phyloP scores from a whole-genome alignment of 495 filamentous ascomycete species.

The Chaetomium tenue region DNA sequence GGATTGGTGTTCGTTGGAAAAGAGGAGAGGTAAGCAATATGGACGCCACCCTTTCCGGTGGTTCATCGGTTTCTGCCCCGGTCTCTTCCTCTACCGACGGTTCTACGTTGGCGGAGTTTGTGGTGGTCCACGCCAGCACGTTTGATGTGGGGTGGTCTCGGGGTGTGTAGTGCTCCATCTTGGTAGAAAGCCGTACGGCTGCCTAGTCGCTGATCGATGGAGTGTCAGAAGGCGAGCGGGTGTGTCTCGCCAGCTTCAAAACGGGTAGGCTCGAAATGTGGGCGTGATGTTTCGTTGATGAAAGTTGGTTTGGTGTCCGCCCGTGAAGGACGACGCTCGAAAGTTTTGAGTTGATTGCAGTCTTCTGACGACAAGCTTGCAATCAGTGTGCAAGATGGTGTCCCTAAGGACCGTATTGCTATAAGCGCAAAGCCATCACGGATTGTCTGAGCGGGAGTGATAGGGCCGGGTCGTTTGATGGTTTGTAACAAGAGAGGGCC shows the following conservation, averaged over 20 bases:
- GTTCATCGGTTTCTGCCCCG: conserved; percentile 36
- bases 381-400: conserved; percentile 38
- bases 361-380: conserved; percentile 29
- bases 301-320: conserved; percentile 13
- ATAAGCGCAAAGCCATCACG: conserved; percentile 52
- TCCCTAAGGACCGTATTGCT: conserved; percentile 59
- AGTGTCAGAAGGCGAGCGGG: conserved; percentile 4
- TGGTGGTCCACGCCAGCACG: conserved; percentile 42
- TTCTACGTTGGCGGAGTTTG: conserved; percentile 45
- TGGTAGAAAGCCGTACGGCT: conserved; percentile 15
- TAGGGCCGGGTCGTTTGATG: conserved; percentile 22
- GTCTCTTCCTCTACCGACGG: conserved; percentile 44
- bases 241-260: not conserved
- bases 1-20: conserved; percentile 47
- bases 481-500: conserved; percentile 26
- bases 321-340: conserved; percentile 11
- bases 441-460: conserved; percentile 17
- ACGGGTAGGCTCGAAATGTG: not conserved
- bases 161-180: conserved; percentile 42
- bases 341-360: conserved; percentile 30
- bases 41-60: conserved; percentile 29
- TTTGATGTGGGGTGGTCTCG: conserved; percentile 43
- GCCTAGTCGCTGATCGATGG: not conserved
- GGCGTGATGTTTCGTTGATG: conserved; percentile 15
- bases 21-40: conserved; percentile 30